Evolutionary conservation across 495 filamentous ascomycete species (phyloP).

Genomic region (Elaphomyces granulatus): DNA sequence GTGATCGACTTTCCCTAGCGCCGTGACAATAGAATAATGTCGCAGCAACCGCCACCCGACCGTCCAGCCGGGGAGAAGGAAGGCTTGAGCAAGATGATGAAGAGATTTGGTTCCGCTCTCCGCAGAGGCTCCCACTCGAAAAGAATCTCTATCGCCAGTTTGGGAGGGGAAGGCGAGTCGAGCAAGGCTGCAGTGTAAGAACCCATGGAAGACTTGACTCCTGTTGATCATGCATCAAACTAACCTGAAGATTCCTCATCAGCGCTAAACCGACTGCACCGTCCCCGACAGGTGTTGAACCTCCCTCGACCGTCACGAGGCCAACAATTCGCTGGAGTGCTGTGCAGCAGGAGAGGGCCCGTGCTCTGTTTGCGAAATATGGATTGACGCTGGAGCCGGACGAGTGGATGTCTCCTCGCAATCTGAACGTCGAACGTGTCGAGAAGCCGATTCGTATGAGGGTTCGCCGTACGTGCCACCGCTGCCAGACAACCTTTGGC

Average conservation of each 20-base stretch:
- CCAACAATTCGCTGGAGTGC: slow-evolving; percentile 19
- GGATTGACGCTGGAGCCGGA: slow-evolving; percentile 53
- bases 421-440: slow-evolving; percentile 51
- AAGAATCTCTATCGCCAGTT: not conserved
- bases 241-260: too few relatives aligned
- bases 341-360: slow-evolving; percentile 51
- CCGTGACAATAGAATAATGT: too few relatives aligned
- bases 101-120: not conserved
- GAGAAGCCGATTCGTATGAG: slow-evolving; percentile 87
- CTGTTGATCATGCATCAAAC: too few relatives aligned
- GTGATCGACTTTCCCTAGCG: not conserved
- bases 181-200: not conserved
- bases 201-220: too few relatives aligned
- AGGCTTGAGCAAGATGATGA: not conserved
- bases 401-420: slow-evolving; percentile 47
- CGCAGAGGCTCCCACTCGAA: not conserved
- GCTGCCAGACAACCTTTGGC: slow-evolving; percentile 59
- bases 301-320: too few relatives aligned
- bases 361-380: slow-evolving; percentile 59
- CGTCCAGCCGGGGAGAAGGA: not conserved
- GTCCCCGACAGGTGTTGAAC: too few relatives aligned
- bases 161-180: not conserved
- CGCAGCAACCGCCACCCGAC: not conserved
- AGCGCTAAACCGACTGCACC: too few relatives aligned
- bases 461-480: slow-evolving; percentile 70